A percentile compares a stretch with the other conserved stretches of the same genome.
Conservation (phyloP, 192 early-diverging fungal species). For the Backusella sp. region DNA sequence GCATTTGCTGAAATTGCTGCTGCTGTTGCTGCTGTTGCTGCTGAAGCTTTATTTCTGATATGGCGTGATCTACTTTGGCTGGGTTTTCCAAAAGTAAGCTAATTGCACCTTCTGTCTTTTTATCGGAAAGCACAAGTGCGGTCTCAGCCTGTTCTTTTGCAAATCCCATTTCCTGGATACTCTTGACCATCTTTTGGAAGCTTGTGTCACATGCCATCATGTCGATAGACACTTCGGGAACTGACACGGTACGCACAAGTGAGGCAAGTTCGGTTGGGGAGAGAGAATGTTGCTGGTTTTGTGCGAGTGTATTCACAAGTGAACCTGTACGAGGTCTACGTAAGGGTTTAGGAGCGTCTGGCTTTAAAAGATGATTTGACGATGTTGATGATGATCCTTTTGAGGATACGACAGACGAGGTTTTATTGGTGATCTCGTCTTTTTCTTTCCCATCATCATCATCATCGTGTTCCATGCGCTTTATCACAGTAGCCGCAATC, state of each 20-base stretch:
- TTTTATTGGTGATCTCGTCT: not conserved
- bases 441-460: not conserved
- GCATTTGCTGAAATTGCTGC: not conserved
- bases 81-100: constrained; percentile 59
- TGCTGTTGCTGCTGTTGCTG: not conserved
- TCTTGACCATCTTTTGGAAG: constrained; percentile 30
- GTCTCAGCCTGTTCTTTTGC: constrained; percentile 55
- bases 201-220: not conserved
- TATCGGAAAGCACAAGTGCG: constrained; percentile 53
- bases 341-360: not conserved
- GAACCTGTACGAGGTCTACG: not conserved
- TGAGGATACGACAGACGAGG: not conserved
- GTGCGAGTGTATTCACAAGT: not conserved
- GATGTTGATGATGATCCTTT: not conserved
- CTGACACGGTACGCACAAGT: not conserved
- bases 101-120: constrained; percentile 59
- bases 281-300: not conserved
- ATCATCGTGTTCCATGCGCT: not conserved
- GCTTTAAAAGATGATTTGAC: not conserved
- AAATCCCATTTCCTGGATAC: constrained; percentile 73
- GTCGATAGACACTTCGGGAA: not conserved
- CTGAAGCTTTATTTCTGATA: not conserved
- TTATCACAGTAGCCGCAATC: constrained; percentile 42
- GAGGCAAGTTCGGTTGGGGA: not conserved
- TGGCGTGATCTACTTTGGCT: constrained; percentile 34